These are phyloP conservation scores for Geosiphon pyriformis DNA, from an alignment of 192 early-diverging fungal genomes.

Conservation along the genomic window DNA sequence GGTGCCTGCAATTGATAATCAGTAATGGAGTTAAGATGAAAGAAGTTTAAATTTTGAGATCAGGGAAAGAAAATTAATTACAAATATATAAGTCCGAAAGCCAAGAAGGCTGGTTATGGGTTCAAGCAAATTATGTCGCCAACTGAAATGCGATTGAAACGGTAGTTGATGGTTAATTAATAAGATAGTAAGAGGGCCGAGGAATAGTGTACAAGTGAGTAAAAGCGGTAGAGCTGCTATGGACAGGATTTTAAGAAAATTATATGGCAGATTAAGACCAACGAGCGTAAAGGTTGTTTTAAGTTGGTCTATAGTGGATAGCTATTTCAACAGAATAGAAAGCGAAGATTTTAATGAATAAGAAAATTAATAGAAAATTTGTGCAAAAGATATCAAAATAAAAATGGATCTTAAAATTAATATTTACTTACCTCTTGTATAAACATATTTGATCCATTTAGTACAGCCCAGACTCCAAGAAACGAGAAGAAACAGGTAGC, in stretches of 20 bases:
- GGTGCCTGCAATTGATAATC: slow-evolving; percentile 49
- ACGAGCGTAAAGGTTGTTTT: slow-evolving; percentile 24
- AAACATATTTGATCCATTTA: neutral
- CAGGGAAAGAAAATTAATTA: slow-evolving; percentile 16
- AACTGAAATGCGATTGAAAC: slow-evolving; percentile 35
- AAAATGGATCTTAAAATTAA: neutral
- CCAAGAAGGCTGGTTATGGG: slow-evolving; percentile 27
- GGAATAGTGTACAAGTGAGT: slow-evolving; percentile 46
- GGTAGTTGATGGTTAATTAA: slow-evolving; percentile 39
- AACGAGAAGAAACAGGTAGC: slow-evolving; percentile 11
- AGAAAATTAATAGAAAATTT: no score
- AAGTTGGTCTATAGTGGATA: slow-evolving; percentile 13
- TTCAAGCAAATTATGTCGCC: slow-evolving; percentile 25
- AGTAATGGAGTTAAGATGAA: neutral
- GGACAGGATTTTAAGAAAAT: slow-evolving; percentile 20
- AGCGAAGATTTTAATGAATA: neutral
- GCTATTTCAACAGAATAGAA: neutral
- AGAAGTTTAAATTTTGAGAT: neutral
- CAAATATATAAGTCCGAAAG: slow-evolving; percentile 45
- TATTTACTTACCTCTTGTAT: neutral
- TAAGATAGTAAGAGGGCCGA: slow-evolving; percentile 48
- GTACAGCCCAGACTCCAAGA: slow-evolving; percentile 4
- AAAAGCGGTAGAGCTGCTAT: slow-evolving; percentile 30
- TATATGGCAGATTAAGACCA: slow-evolving; percentile 31
- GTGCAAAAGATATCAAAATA: neutral